Base-by-base conservation (phyloP, 176 grass and related monocot species). In the Oryza australiensis region DNA sequence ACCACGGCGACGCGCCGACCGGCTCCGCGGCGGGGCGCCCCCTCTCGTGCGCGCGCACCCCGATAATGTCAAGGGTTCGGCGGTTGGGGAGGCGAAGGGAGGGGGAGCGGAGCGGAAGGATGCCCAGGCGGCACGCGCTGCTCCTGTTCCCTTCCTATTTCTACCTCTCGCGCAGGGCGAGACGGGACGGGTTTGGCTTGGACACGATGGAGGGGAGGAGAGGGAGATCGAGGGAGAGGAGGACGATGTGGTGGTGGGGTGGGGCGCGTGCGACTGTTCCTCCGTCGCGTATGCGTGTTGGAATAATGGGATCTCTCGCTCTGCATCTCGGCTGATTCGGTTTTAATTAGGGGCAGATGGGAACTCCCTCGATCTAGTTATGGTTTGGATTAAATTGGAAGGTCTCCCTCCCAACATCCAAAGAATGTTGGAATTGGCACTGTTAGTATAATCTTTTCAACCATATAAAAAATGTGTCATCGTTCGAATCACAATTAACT, bases 41-140 rank as follows among this genome's bases (percentile, higher is more conserved):
- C 43, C 29, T 30, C 49, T 20, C 49, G 73, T 41, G 5, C 37
- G 73, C 65, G 60, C 75, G 40, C 87, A 41, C 77, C 65, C 67
- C 67, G 73, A 49, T 86, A 78, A 82, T 86, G 88, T 73, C 73
- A 86, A 68, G 79, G 67, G 27, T 12, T 34, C 26, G 70, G 81
- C 70, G 70, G 81, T 68, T 68, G 40, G 38, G 41, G 20, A 16
- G 32, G 73, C n/a, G n/a, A n/a, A n/a, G n/a, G n/a, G n/a, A n/a
- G 55, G 62, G 55, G 64, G 30, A 6, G 48, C 5, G 37, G 53
- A 40, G 82, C 51, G 71, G 34, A 77, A 53, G 43, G 43, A 46
- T 70, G 87, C 80, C 75, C 62, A 70, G 82, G 64, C 82, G 64
- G 51, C 60, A 73, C 80, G 77, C 71, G 5, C 42, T 53, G 1